Conservation (phyloP, 2,329 filamentous ascomycete species). For the Botryotinia globosa region DNA sequence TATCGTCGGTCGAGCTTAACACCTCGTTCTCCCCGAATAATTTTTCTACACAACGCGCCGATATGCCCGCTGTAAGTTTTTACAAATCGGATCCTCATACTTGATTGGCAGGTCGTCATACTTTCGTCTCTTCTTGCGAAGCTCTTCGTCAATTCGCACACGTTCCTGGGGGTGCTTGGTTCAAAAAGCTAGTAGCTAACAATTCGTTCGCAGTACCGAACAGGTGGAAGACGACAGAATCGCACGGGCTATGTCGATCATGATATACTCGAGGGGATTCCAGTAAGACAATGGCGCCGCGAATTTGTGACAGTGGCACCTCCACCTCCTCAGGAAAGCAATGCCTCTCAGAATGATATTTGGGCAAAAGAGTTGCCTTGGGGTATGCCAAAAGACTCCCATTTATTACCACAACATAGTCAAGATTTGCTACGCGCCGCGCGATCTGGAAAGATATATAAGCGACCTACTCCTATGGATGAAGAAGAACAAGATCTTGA, state of each 20-base stretch:
- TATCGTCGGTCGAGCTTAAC: background rate
- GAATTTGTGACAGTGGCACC: conserved; percentile 67
- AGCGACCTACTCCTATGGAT: conserved; percentile 62
- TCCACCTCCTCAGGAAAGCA: conserved; percentile 60
- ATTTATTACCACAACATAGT: conserved; percentile 72
- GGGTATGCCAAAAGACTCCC: conserved; percentile 82
- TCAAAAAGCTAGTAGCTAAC: conserved; percentile 4
- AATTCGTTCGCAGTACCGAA: conserved; percentile 32
- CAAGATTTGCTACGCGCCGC: conserved; percentile 80
- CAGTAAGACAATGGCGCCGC: conserved; percentile 86
- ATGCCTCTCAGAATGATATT: conserved; percentile 57
- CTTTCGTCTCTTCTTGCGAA: background rate
- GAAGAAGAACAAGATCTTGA: conserved; percentile 58
- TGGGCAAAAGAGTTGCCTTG: conserved; percentile 74
- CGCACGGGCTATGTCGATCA: conserved; percentile 48
- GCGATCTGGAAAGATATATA: conserved; percentile 72
- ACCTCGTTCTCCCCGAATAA: background rate
- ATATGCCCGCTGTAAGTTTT: conserved; percentile 19
- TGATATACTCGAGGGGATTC: conserved; percentile 56
- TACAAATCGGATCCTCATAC: background rate
- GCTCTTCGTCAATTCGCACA: background rate
- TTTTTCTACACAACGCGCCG: background rate
- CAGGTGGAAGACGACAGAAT: conserved; percentile 34
- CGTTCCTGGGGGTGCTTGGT: background rate
- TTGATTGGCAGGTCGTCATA: background rate